Conservation (phyloP, 345 rosid genomes). For the Eucalyptus grandis region DNA sequence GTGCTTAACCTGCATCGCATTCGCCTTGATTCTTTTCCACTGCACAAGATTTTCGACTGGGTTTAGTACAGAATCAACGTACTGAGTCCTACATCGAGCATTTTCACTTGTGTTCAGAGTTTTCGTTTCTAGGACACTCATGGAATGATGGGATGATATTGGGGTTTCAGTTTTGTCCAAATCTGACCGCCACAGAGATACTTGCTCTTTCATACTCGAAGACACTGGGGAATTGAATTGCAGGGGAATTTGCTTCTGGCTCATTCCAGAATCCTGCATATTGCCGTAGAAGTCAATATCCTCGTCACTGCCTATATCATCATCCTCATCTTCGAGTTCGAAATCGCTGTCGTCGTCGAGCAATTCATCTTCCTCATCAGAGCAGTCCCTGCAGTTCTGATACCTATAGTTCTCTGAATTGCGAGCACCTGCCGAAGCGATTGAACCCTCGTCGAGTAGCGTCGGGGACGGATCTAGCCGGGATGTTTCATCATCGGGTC, state of each 20-base stretch:
- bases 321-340: slow-evolving; percentile 25
- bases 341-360: slow-evolving; percentile 44
- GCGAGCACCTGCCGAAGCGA: slow-evolving; percentile 1
- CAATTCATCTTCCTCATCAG: slow-evolving; percentile 50
- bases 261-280: not conserved
- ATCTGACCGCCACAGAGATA: not conserved
- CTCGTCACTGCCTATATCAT: not conserved
- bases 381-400: slow-evolving; percentile 44
- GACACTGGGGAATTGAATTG: slow-evolving; percentile 7
- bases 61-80: slow-evolving; percentile 47
- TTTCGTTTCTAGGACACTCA: not conserved
- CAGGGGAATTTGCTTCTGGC: not conserved
- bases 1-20: slow-evolving; percentile 18
- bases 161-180: not conserved
- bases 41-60: slow-evolving; percentile 72
- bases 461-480: not conserved
- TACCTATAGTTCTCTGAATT: slow-evolving; percentile 43
- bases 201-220: not conserved
- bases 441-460: not conserved
- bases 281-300: not conserved
- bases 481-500: not conserved
- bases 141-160: not conserved
- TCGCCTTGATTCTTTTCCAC: slow-evolving; percentile 83
- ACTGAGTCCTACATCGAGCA: slow-evolving; percentile 30
- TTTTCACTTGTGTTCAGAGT: not conserved